Conservation (phyloP, 83 land plant genomes). For the Larix sibirica region DNA sequence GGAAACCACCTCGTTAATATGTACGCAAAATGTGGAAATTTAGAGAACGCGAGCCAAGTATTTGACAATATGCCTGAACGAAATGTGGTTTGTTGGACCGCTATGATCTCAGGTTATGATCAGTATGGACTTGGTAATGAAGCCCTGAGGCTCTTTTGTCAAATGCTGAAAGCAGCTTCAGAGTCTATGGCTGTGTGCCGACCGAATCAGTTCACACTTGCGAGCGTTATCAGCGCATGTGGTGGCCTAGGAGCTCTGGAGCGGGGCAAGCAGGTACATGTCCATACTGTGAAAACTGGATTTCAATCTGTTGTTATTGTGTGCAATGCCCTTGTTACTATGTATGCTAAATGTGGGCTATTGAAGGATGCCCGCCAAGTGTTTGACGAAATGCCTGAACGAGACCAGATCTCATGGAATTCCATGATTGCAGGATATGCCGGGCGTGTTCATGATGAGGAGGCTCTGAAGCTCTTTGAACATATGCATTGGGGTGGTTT, state of each 20-base stretch:
- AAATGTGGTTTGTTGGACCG: slow-evolving; percentile 61
- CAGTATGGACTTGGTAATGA: background rate
- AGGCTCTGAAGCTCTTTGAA: background rate
- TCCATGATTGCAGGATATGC: slow-evolving; percentile 61
- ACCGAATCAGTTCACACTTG: slow-evolving; percentile 32
- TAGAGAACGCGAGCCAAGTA: slow-evolving; percentile 31
- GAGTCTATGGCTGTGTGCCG: no score
- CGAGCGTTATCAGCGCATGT: slow-evolving; percentile 41
- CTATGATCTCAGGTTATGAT: slow-evolving; percentile 40
- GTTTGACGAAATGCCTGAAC: slow-evolving; percentile 50
- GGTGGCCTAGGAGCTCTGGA: slow-evolving; percentile 13
- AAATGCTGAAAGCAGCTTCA: background rate
- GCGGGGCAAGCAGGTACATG: slow-evolving; percentile 50
- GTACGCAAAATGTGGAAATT: slow-evolving; percentile 24
- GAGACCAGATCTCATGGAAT: slow-evolving; percentile 56
- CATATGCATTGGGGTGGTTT: background rate
- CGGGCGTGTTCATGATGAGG: slow-evolving; percentile 16
- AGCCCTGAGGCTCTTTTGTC: background rate
- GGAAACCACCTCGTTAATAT: slow-evolving; percentile 45
- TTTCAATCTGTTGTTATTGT: slow-evolving; percentile 29
- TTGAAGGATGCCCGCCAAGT: slow-evolving; percentile 41
- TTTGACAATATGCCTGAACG: slow-evolving; percentile 57
- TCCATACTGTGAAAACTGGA: slow-evolving; percentile 41
- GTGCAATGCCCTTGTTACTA: slow-evolving; percentile 45
- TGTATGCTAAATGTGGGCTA: slow-evolving; percentile 41